Conservation (phyloP, 2,329 filamentous ascomycete species). For the Talaromyces rugulosus region DNA sequence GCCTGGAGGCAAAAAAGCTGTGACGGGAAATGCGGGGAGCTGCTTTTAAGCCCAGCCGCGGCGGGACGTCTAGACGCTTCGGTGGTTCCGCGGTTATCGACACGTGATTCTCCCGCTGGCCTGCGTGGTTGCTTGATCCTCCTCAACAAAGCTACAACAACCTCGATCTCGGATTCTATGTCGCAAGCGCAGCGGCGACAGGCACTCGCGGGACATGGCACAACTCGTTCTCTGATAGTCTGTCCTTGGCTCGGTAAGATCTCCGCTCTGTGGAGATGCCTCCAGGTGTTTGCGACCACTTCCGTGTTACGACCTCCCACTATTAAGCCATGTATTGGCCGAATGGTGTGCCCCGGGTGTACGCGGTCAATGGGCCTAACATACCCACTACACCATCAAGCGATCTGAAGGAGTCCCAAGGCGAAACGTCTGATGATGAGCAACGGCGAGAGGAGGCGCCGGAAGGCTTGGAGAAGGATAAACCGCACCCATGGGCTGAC, state of each 20-base stretch:
- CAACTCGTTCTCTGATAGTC: conserved; percentile 18
- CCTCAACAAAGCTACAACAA: background rate
- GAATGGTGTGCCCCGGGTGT: conserved; percentile 47
- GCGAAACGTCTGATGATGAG: conserved; percentile 14
- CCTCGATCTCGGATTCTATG: background rate
- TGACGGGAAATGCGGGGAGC: conserved; percentile 14
- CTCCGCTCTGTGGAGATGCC: conserved; percentile 30
- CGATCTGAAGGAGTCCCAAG: conserved; percentile 17
- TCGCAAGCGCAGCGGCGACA: conserved; percentile 6
- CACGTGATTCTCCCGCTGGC: conserved; percentile 13
- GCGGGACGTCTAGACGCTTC: conserved; percentile 13
- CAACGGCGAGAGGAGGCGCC: conserved; percentile 19
- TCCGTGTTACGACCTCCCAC: conserved; percentile 20
- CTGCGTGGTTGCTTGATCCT: background rate
- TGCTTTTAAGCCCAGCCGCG: conserved; percentile 4
- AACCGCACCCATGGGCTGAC: conserved; percentile 42
- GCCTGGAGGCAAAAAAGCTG: conserved; percentile 3
- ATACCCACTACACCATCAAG: conserved; percentile 27
- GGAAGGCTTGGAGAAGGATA: conserved; percentile 22
- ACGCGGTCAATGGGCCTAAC: conserved; percentile 43
- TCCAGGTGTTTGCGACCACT: conserved; percentile 26
- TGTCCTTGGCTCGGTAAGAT: conserved; percentile 20
- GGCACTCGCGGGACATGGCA: conserved; percentile 18
- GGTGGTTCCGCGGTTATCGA: conserved; percentile 7
- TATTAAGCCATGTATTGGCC: conserved; percentile 46